These are phyloP conservation scores for Jacaranda mimosifolia DNA, from an alignment of 257 asterid genomes.

Conservation along the genomic window DNA sequence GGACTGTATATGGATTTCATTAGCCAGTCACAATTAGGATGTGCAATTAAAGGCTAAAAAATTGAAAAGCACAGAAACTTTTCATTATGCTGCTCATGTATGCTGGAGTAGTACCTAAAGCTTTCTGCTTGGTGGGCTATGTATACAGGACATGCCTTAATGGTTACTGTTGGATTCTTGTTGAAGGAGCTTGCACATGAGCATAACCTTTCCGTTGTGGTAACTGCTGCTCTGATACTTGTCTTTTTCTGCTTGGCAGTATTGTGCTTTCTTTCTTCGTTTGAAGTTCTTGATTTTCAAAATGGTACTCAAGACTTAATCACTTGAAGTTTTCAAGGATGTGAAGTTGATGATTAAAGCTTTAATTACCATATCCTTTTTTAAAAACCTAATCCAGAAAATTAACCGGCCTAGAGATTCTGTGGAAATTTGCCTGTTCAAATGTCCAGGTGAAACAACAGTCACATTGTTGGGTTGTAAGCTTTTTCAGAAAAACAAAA, in stretches of 20 bases:
- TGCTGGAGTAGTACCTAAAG: constrained; percentile 27
- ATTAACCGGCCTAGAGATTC: not conserved
- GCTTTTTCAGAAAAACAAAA: not conserved
- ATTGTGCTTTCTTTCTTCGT: not conserved
- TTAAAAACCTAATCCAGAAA: not conserved
- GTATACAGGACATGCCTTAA: constrained; percentile 75
- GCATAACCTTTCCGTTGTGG: constrained; percentile 72
- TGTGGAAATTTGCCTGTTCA: not conserved
- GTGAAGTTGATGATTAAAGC: not conserved
- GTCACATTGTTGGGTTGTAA: not conserved
- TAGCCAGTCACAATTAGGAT: not conserved
- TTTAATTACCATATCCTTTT: constrained; percentile 10
- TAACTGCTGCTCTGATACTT: constrained; percentile 44
- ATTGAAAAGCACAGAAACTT: constrained; percentile 3
- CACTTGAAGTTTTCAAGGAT: not conserved
- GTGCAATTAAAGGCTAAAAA: not conserved
- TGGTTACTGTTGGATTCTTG: constrained; percentile 74
- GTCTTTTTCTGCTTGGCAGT: constrained; percentile 8
- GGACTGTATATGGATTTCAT: constrained; percentile 16
- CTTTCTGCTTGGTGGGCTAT: constrained; percentile 30
- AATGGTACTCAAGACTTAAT: constrained; percentile 6
- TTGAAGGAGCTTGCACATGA: constrained; percentile 84
- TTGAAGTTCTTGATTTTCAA: not conserved
- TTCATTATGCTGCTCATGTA: constrained; percentile 1
- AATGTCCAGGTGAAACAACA: not conserved